phyloP scores from a whole-genome alignment of 371 early-diverging fungal genomes.

The Rhizopus arrhizus region DNA sequence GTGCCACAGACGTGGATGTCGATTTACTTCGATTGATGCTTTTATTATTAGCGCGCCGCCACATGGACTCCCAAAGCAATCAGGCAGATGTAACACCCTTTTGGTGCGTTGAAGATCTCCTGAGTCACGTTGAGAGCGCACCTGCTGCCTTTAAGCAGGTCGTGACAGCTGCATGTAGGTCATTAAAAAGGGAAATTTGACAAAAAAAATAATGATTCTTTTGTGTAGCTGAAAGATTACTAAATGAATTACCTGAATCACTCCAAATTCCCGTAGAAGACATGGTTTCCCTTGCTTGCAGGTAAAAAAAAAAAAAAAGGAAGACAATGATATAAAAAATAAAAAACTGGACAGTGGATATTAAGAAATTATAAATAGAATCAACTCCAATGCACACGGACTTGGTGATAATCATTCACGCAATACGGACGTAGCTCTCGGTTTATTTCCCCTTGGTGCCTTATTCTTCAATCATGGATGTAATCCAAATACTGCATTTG shows the following conservation, averaged over 20 bases:
- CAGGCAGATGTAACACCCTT: conserved; percentile 39
- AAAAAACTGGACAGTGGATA: too few relatives aligned
- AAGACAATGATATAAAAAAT: neutral
- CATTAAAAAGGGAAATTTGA: neutral
- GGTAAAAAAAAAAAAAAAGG: conserved; percentile 25
- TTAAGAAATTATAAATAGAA: conserved; percentile 24
- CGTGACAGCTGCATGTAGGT: conserved; percentile 55
- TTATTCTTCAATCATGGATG: conserved; percentile 71
- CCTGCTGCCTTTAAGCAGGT: conserved; percentile 53
- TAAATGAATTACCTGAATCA: conserved; percentile 51
- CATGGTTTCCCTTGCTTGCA: conserved; percentile 64
- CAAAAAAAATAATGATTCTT: neutral
- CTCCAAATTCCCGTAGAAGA: conserved; percentile 52
- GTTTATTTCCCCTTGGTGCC: conserved; percentile 65
- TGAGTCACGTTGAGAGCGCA: conserved; percentile 60
- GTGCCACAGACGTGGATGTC: conserved; percentile 53
- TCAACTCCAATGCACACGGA: conserved; percentile 64
- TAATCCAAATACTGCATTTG: conserved; percentile 67
- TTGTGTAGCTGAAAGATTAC: conserved; percentile 31
- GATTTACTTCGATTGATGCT: conserved; percentile 60
- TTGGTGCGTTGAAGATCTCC: conserved; percentile 59
- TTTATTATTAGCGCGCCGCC: conserved; percentile 48
- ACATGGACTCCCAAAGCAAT: conserved; percentile 28
- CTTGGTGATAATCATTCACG: conserved; percentile 57
- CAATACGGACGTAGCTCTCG: conserved; percentile 61